Evolutionary conservation across 176 grass and related monocot species (phyloP).

Genomic region (Oryza punctata): DNA sequence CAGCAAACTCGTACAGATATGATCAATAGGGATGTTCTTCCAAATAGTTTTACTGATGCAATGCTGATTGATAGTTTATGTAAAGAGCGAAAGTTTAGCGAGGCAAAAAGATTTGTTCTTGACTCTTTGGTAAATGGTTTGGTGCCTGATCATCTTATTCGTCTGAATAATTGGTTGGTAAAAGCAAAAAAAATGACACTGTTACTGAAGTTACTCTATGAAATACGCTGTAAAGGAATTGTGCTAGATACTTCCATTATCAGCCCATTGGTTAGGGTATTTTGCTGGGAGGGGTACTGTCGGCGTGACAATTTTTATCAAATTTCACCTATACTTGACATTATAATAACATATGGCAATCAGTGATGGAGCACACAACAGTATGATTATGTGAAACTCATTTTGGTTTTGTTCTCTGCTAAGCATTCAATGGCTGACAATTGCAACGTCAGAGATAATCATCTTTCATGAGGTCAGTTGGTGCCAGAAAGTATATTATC

Average conservation of each 20-base stretch:
- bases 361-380: slow-evolving; percentile 7
- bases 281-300: slow-evolving; percentile 58
- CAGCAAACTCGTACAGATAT: slow-evolving; percentile 42
- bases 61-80: slow-evolving; percentile 68
- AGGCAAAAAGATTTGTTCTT: slow-evolving; percentile 46
- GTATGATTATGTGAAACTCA: neutral
- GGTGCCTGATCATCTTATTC: slow-evolving; percentile 53
- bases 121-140: slow-evolving; percentile 9
- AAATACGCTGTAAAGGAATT: slow-evolving; percentile 42
- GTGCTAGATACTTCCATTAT: slow-evolving; percentile 42
- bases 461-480: slow-evolving; percentile 30
- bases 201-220: slow-evolving; percentile 42
- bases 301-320: slow-evolving; percentile 30
- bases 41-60: slow-evolving; percentile 59
- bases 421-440: neutral
- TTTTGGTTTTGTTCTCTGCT: neutral
- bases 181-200: slow-evolving; percentile 42
- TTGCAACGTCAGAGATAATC: neutral
- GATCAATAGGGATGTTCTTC: slow-evolving; percentile 40
- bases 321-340: slow-evolving; percentile 54
- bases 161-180: slow-evolving; percentile 60
- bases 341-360: slow-evolving; percentile 7
- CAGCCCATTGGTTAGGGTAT: slow-evolving; percentile 47
- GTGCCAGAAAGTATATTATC: neutral
- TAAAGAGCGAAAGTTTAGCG: slow-evolving; percentile 34